Percentiles rank a stretch among this genome's conserved stretches.
phyloP scores from a whole-genome alignment of 257 asterid genomes.

The Nicotiana attenuata region DNA sequence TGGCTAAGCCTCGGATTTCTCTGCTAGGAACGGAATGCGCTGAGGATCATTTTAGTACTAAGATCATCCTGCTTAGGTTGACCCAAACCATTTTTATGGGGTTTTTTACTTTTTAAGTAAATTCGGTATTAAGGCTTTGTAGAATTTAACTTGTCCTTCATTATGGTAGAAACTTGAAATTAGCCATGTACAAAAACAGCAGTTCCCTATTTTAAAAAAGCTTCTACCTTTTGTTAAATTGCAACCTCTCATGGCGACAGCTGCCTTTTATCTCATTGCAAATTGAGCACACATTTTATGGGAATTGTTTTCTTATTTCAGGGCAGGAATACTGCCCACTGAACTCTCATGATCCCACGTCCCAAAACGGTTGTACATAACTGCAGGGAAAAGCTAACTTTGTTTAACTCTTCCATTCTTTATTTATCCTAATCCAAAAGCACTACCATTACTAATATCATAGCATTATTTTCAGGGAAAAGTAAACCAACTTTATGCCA shows the following conservation, averaged over 20 bases:
- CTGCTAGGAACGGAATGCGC: background rate
- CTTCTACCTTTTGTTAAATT: conserved; percentile 10
- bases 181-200: conserved; percentile 39
- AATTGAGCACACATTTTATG: conserved; percentile 18
- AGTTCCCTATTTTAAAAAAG: conserved; percentile 25
- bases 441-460: conserved; percentile 6
- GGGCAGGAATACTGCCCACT: conserved; percentile 45
- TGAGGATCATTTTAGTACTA: conserved; percentile 33
- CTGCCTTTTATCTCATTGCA: conserved; percentile 9
- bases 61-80: conserved; percentile 32
- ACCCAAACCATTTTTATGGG: conserved; percentile 34
- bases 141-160: conserved; percentile 27
- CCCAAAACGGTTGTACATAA: conserved; percentile 13
- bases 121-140: background rate
- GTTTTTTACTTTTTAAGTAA: conserved; percentile 11
- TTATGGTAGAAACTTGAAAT: conserved; percentile 33
- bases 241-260: conserved; percentile 10
- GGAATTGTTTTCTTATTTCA: conserved; percentile 31
- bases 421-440: background rate
- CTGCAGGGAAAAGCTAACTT: background rate
- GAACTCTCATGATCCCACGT: conserved; percentile 35
- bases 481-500: conserved; percentile 48
- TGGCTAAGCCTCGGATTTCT: background rate
- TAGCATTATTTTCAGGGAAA: conserved; percentile 24
- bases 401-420: background rate